Evolutionary conservation across 2,329 filamentous ascomycete species (phyloP).

Genomic region (Neodidymelliopsis sp.): DNA sequence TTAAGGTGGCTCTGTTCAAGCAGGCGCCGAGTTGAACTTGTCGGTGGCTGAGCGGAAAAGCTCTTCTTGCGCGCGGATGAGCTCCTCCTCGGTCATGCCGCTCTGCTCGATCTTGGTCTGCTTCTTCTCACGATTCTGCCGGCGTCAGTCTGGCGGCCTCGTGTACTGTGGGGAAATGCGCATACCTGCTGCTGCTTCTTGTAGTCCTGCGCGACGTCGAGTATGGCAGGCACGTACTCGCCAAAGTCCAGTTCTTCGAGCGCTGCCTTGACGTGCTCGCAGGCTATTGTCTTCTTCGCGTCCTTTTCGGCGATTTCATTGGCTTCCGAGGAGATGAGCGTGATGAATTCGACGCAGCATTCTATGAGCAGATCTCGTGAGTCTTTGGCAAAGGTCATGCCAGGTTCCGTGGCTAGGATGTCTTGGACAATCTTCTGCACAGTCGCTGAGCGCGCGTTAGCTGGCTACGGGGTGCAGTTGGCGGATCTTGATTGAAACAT

Average conservation of each 20-base stretch:
- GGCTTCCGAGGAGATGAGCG: conserved; percentile 95
- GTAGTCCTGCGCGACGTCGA: conserved; percentile 87
- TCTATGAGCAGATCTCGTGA: conserved; percentile 95
- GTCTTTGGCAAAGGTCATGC: conserved; percentile 91
- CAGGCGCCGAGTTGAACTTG: conserved; percentile 67
- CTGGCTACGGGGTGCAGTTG: background rate
- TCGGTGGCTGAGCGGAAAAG: conserved; percentile 84
- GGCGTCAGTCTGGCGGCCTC: conserved; percentile 19
- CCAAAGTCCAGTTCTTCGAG: conserved; percentile 90
- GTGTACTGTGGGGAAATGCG: background rate
- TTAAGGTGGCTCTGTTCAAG: conserved; percentile 34
- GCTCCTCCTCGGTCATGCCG: conserved; percentile 87
- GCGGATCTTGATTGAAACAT: conserved; percentile 17
- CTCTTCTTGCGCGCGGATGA: conserved; percentile 87
- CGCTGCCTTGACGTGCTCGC: conserved; percentile 95
- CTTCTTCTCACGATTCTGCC: conserved; percentile 91
- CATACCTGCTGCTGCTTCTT: conserved; percentile 90
- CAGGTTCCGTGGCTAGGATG: conserved; percentile 79
- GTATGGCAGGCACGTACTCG: conserved; percentile 88
- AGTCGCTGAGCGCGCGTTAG: conserved; percentile 59
- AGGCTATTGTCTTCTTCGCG: conserved; percentile 98
- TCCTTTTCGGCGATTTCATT: conserved; percentile 99
- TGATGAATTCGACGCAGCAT: conserved; percentile 99
- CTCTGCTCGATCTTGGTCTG: conserved; percentile 96
- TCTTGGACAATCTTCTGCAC: conserved; percentile 89